Evolutionary conservation across 2,329 filamentous ascomycete genomes (phyloP), one percentile per base, ranked within the genome.

Genomic region (Talaromyces marneffei): DNA sequence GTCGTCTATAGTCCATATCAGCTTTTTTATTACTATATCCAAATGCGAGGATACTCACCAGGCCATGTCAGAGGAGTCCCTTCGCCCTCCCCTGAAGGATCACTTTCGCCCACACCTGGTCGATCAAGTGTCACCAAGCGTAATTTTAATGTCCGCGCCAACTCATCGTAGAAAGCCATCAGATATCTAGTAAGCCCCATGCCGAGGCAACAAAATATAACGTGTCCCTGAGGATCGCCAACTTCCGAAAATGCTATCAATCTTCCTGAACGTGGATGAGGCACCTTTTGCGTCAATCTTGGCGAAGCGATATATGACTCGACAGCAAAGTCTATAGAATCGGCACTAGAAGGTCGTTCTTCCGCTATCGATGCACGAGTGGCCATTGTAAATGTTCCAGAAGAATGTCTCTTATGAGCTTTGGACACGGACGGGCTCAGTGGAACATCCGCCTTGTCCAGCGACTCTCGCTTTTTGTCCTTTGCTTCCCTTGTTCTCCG

Each of bases 151-250:
- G 92, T 96, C 69, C 90, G 79, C 2, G 94, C 94, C 58, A 99
- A 80, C 74, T 99, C 94, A 72, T 99, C 94, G 71, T 97, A 99
- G 72, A 99, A 99, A 0, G 92, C 92, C 63, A 91, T 97, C 63
- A 99, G 90, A 72, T 94, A 99, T 75, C 94, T 85, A 10, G 94
- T 99, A 69, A 99, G 77, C 0, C 94, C 94, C 94, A 99, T 99
- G 20, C 94, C 94, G 2, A 99, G 92, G 70, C 94, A 99, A 72
- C 94, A 95, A 67, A 99, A 92, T 1, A 99, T 91, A 2, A 92
- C 93, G 66, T 89, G 93, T 1, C 94, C 94, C 46, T 93, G 86
- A 0, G 92, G 87, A 72, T 97, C 92, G 14, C 94, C 94, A 2
- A 99, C 94, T 74, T 99, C 94, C 0, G 93, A 97, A 71, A 97